Percentiles rank a stretch among this genome's conserved stretches.
Conservation (phyloP, 768 basidiomycete genomes). For the Clitopilus hobsonii region DNA sequence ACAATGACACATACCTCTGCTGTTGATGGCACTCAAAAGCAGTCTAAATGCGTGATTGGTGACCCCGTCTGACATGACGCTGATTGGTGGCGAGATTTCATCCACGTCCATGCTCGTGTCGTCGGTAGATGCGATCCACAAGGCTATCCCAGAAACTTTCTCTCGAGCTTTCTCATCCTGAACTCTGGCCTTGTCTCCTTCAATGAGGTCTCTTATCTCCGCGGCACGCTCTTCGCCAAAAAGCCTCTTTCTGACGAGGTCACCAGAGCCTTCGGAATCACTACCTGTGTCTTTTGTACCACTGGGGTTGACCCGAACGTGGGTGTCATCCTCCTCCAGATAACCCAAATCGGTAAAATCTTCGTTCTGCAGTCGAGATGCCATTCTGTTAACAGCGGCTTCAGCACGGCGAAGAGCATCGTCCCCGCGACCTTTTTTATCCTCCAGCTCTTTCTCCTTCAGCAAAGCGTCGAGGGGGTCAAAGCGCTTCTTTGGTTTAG, state of each 20-base stretch:
- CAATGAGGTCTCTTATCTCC: constrained; percentile 40
- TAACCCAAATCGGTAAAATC: constrained; percentile 3
- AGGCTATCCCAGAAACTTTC: constrained; percentile 22
- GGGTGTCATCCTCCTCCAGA: constrained; percentile 24
- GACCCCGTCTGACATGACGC: constrained; percentile 10
- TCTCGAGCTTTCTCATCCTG: constrained; percentile 18
- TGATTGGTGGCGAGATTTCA: constrained; percentile 3
- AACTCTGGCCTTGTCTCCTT: constrained; percentile 29
- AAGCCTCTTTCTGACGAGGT: constrained; percentile 29
- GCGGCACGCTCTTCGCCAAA: constrained; percentile 37
- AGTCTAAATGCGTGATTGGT: constrained; percentile 16
- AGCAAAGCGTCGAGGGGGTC: constrained; percentile 55
- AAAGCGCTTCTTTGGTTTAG: constrained; percentile 5
- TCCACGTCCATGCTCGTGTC: constrained; percentile 11
- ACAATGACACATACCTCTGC: constrained; percentile 25
- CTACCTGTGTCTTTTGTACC: neutral
- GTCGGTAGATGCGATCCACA: constrained; percentile 20
- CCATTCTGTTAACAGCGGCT: constrained; percentile 26
- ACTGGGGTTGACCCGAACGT: neutral
- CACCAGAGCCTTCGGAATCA: constrained; percentile 13
- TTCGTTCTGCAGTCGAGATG: constrained; percentile 19
- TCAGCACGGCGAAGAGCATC: constrained; percentile 45
- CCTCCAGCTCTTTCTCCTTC: constrained; percentile 43
- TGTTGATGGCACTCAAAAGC: constrained; percentile 25
- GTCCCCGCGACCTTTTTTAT: constrained; percentile 32